A percentile compares a stretch with the other conserved stretches of the same genome.
Evolutionary conservation across 192 early-diverging fungal genomes (phyloP).

Genomic region (Chytriomyces sp.): DNA sequence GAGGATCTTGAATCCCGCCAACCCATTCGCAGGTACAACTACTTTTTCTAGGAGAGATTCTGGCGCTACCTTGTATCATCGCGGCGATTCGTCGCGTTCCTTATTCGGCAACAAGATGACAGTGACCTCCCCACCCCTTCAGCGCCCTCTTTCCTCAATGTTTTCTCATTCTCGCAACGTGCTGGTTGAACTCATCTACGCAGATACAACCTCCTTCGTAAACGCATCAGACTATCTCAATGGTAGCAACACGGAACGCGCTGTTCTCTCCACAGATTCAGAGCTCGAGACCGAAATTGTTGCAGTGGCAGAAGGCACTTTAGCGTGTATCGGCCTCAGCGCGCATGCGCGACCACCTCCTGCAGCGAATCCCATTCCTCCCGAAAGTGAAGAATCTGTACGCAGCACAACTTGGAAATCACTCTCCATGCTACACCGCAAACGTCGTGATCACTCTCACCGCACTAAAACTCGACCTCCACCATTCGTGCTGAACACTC

Average conservation of each 20-base stretch:
- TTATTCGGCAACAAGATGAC: not conserved
- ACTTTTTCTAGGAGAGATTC: not conserved
- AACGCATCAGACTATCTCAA: not conserved
- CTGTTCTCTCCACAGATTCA: not conserved
- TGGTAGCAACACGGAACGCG: not conserved
- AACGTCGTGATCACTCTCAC: too few species aligned
- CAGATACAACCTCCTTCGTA: not conserved
- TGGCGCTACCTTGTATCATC: not conserved
- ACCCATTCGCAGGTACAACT: not conserved
- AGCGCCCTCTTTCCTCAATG: too few species aligned
- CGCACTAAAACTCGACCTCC: too few species aligned
- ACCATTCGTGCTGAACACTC: too few species aligned
- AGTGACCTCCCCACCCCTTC: not conserved
- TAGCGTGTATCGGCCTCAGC: not conserved
- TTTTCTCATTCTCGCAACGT: not conserved
- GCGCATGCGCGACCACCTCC: not conserved
- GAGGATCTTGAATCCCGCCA: not conserved
- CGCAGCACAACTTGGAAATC: not conserved
- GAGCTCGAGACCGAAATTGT: not conserved
- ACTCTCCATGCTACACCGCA: not conserved
- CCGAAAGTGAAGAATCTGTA: not conserved
- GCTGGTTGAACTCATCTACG: not conserved
- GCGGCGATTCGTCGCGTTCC: not conserved
- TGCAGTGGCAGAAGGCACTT: not conserved
- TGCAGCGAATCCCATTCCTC: not conserved